Base-by-base conservation (phyloP, 805 yeast species). In the Saturnispora quitensis region DNA sequence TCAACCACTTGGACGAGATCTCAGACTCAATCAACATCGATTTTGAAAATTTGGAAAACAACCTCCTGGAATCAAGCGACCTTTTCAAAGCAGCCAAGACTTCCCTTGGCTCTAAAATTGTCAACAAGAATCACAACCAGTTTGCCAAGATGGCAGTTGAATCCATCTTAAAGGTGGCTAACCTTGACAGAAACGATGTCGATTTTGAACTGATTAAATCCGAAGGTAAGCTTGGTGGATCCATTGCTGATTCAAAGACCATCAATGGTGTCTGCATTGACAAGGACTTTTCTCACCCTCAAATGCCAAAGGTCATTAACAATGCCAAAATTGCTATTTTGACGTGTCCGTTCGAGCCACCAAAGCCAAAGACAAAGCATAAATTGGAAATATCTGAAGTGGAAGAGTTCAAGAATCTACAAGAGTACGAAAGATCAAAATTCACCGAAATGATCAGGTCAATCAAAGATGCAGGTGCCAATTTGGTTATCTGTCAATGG, bases 261-360 rank as follows among this genome's bases (percentile, higher is more conserved):
- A 87, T 93, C 62, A 82, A 79, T 61, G 99, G 99, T 68, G 97
- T 93, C 43, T 78, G 93, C 43, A 74, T 93, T 54, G 99, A 93
- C 69, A 93, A 93, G 72, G 98, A 93, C 64, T 91, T 90, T 69
- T 89, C 97, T 1, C 99, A 93, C 69, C 97, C 98, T 4, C 99
- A 93, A 71, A 93, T 93, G 99, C 93, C 96, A 48, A 88, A 88
- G 64, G 67, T 68, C 50, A 77, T 91, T 45, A 68, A 74, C 54
- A 85, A 89, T 68, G 95, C 89, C 57, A 89, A 87, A 67, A 77
- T 93, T 55, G 98, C 98, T 47, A 91, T 93, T 58, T 76, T 93
- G 65, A 93, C 99, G 2, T 91, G 98, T 73, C 98, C 99, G 61
- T 93, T 93, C 66, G 99, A 93, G 74, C 99, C 99, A 40, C 99